Conservation (phyloP, 768 basidiomycete genomes). For the Dacryopinax spathularia region DNA sequence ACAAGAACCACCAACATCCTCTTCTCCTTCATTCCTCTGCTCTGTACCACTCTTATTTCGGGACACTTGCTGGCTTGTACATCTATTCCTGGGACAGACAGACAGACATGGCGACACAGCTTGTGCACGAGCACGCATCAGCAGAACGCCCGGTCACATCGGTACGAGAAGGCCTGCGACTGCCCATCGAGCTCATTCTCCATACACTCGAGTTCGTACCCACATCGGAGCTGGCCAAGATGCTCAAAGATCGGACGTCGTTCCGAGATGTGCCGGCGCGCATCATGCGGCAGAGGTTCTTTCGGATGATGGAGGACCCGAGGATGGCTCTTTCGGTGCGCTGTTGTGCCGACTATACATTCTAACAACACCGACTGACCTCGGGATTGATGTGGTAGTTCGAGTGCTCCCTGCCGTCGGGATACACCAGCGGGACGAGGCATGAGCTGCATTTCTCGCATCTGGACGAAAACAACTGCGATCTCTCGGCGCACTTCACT, state of each 20-base stretch:
- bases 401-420: not conserved
- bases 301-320: not conserved
- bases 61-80: too few relatives aligned
- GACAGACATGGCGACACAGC: not conserved
- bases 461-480: not conserved
- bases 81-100: not conserved
- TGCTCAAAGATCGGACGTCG: not conserved
- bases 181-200: not conserved
- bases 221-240: not conserved
- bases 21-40: too few relatives aligned
- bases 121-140: not conserved
- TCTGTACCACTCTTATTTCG: too few relatives aligned
- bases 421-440: not conserved
- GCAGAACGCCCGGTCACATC: not conserved
- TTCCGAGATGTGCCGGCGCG: not conserved
- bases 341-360: not conserved
- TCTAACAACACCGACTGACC: not conserved
- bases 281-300: not conserved
- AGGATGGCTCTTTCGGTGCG: not conserved
- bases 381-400: not conserved
- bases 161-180: not conserved
- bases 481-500: not conserved
- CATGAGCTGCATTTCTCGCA: not conserved
- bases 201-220: constrained; percentile 1
- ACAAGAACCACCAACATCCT: too few relatives aligned